Evolutionary conservation across 805 yeast genomes (phyloP).

Genomic region (Candida michaelii): DNA sequence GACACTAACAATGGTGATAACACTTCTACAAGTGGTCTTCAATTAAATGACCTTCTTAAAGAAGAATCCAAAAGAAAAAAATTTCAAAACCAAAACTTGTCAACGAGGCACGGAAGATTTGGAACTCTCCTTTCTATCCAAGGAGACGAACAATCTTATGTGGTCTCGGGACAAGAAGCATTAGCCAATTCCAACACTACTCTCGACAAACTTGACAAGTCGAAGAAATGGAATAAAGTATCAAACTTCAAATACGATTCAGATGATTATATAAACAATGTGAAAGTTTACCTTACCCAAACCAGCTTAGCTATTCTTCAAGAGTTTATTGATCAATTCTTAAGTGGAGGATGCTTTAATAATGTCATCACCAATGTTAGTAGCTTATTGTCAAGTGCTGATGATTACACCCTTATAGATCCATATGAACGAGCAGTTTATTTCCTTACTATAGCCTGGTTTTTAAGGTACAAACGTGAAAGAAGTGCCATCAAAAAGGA

Average conservation of each 20-base stretch:
- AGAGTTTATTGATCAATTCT: slow-evolving; percentile 52
- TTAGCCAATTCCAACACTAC: slow-evolving; percentile 50
- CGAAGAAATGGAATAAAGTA: slow-evolving; percentile 63
- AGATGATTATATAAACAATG: slow-evolving; percentile 30
- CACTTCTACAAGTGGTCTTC: slow-evolving; percentile 29
- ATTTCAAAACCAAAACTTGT: slow-evolving; percentile 47
- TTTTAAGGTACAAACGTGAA: slow-evolving; percentile 61
- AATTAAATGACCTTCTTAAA: slow-evolving; percentile 51
- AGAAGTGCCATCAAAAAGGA: slow-evolving; percentile 9
- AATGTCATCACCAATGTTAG: slow-evolving; percentile 57
- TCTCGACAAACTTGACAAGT: slow-evolving; percentile 62
- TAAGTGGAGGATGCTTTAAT: slow-evolving; percentile 75
- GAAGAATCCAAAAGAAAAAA: slow-evolving; percentile 59
- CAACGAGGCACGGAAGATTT: slow-evolving; percentile 85
- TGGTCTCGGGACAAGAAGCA: slow-evolving; percentile 72
- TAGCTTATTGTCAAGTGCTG: slow-evolving; percentile 32
- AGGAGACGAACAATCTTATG: slow-evolving; percentile 55
- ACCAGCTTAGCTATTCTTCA: slow-evolving; percentile 30
- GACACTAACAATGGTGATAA: not conserved
- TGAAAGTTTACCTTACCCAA: slow-evolving; percentile 27
- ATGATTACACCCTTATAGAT: slow-evolving; percentile 32
- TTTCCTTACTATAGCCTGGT: slow-evolving; percentile 70
- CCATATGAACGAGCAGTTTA: slow-evolving; percentile 45
- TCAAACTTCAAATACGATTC: slow-evolving; percentile 40
- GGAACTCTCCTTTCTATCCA: slow-evolving; percentile 81